Evolutionary conservation across 805 yeast species (phyloP).

Genomic region (Ogataea thermomethanolica): DNA sequence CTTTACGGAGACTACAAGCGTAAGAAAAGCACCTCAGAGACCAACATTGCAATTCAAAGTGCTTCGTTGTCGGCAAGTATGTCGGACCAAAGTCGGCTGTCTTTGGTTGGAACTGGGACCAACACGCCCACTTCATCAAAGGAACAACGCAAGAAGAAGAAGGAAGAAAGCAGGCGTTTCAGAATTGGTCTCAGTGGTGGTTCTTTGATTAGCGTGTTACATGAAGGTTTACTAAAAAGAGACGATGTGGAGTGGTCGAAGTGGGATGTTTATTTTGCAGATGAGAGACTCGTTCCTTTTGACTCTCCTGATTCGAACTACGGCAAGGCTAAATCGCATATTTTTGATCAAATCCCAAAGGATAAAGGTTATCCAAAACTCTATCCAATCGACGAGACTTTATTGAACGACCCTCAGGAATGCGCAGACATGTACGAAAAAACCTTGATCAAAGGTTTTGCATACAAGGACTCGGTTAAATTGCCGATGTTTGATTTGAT

Average conservation of each 20-base stretch:
- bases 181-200: slow-evolving; percentile 94
- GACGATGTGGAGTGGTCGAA: slow-evolving; percentile 76
- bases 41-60: slow-evolving; percentile 1
- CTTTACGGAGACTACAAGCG: slow-evolving; percentile 36
- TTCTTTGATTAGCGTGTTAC: slow-evolving; percentile 77
- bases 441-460: slow-evolving; percentile 81
- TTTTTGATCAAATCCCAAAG: slow-evolving; percentile 65
- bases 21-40: slow-evolving; percentile 13
- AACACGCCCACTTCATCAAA: slow-evolving; percentile 16
- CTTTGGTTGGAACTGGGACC: slow-evolving; percentile 14
- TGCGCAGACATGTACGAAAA: slow-evolving; percentile 94
- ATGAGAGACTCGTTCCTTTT: slow-evolving; percentile 90
- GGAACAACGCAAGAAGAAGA: slow-evolving; percentile 43
- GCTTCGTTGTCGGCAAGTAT: slow-evolving; percentile 1
- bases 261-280: slow-evolving; percentile 97
- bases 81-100: slow-evolving; percentile 11
- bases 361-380: slow-evolving; percentile 60
- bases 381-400: slow-evolving; percentile 75
- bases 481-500: slow-evolving; percentile 91
- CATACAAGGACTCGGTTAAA: slow-evolving; percentile 93
- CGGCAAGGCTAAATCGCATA: slow-evolving; percentile 80
- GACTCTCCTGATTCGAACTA: slow-evolving; percentile 79
- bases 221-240: slow-evolving; percentile 78
- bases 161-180: slow-evolving; percentile 66
- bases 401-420: slow-evolving; percentile 79